Conservation (phyloP, 2,329 filamentous ascomycete species). For the Myotisia sp. region DNA sequence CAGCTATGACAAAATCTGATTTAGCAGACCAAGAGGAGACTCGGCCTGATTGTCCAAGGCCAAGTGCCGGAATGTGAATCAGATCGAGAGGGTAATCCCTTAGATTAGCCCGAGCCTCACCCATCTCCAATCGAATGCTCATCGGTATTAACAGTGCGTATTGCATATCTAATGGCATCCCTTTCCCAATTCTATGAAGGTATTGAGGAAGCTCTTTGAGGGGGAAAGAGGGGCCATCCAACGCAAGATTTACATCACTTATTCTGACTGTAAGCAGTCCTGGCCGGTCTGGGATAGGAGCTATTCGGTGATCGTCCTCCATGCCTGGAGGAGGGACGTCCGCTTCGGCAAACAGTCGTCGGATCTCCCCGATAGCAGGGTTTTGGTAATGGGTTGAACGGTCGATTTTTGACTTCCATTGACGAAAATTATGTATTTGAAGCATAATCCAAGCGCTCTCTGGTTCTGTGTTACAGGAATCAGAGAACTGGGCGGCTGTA, state of each 20-base stretch:
- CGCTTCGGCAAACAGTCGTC: conserved; percentile 65
- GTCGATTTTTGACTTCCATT: conserved; percentile 87
- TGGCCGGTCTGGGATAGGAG: conserved; percentile 72
- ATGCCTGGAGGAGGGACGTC: conserved; percentile 69
- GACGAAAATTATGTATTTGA: conserved; percentile 67
- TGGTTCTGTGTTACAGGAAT: conserved; percentile 55
- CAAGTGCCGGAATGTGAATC: conserved; percentile 74
- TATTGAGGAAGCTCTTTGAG: conserved; percentile 69
- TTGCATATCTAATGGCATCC: conserved; percentile 81
- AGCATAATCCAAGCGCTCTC: conserved; percentile 63
- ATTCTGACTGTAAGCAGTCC: conserved; percentile 68
- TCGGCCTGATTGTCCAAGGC: conserved; percentile 62
- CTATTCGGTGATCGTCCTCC: conserved; percentile 68
- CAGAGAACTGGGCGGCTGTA: conserved; percentile 56
- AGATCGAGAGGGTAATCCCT: conserved; percentile 89
- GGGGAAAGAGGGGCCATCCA: conserved; percentile 90
- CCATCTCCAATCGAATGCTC: conserved; percentile 77
- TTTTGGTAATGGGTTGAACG: conserved; percentile 55
- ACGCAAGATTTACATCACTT: conserved; percentile 65
- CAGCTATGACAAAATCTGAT: conserved; percentile 88
- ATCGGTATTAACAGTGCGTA: conserved; percentile 84
- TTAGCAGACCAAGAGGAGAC: conserved; percentile 69
- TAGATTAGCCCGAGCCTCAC: conserved; percentile 71
- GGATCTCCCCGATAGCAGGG: conserved; percentile 61
- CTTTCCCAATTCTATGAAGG: conserved; percentile 82